Evolutionary conservation across 495 filamentous ascomycete species (phyloP), one percentile per base, ranked within the genome.

Genomic region (Tuber umbilicatum): DNA sequence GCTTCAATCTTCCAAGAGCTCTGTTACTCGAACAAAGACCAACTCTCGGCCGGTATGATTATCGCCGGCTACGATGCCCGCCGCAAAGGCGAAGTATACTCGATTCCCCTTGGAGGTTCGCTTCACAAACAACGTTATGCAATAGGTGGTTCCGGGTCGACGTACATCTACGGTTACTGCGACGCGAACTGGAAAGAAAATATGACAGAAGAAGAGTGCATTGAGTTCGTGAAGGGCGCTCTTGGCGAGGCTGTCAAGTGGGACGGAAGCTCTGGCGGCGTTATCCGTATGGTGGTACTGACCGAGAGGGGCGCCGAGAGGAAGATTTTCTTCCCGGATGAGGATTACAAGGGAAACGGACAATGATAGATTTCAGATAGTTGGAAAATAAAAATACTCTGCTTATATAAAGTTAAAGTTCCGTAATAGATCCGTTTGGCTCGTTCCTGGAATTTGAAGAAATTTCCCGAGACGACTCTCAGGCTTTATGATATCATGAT

Each of bases 121-220:
- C 89, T 99, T 76, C 95, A 99, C 89, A 97, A 97, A 86, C 94
- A 98, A 84, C 82, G 94, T 19, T 99, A 97, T 81, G 88, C 96
- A 55, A 99, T 99, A 77, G 94, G 96, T 78, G 95, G 95, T 71
- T 97, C 94, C 14, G 95, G 95, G 21, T 97, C 94, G 80, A 98
- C 95, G 70, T 99, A 98, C 86, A 99, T 99, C 85, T 98, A 97
- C 86, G 95, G 95, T 78, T 97, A 94, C 86, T 98, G 95, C 83
- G 94, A 99, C 84, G 90, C 94, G 70, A 88, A 99, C 87, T 99
- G 95, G 95, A 90, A 88, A 82, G 96, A 97, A 83, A 89, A 89
- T 79, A 98, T 99, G 94, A 91, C 91, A 38, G 94, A 99, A 87
- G 87, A 88, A 64, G 93, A 97, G 75, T 96, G 95, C n/a, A 88